Base-by-base conservation (phyloP, 331 rosid genomes). In the Quercus phellos region DNA sequence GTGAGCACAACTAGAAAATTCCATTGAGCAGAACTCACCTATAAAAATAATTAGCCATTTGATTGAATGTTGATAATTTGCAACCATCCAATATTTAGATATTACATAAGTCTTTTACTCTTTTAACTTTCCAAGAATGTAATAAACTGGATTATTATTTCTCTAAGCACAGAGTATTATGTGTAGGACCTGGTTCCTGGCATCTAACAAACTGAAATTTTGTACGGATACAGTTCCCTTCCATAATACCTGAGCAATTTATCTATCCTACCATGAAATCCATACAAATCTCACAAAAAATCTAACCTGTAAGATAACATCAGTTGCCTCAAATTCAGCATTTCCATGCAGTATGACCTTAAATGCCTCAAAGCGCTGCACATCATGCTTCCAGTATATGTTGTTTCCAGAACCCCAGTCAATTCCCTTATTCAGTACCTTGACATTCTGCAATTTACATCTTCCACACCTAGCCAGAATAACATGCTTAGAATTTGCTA, bases 281-380 rank as follows among this genome's bases (percentile, higher is more conserved):
- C 60, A 43, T 50, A 51, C 53, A 7, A 51, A 72, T 70, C 14
- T 29, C 68, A 61, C 34, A 63, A 11, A 54, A 81, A 80, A 79
- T 50, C 80, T 72, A 79, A 93, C 98, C 99, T 91, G 87, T 79
- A 95, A 75, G 79, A 86, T 84, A 73, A 91, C 97, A 82, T 90
- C 86, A 63, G 81, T 81, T 72, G 98, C 98, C 85, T 93, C 94
- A 84, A 95, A 93, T 81, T 93, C 99, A 85, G 99, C 98, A 90
- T 93, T 95, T 79, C 98, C 98, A 75, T 89, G 96, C 80, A 95
- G 89, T 71, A 89, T 72, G 59, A 95, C 80, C 86, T 86, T 87
- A 84, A 90, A 80, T 76, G 83, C 86, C 88, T 90, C 98, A 17
- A 75, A 72, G 69, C 88, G 90, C 80, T 89, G 85, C 82, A 95